Base-by-base conservation (phyloP, 305 asterid species). In the Galium porrigens region DNA sequence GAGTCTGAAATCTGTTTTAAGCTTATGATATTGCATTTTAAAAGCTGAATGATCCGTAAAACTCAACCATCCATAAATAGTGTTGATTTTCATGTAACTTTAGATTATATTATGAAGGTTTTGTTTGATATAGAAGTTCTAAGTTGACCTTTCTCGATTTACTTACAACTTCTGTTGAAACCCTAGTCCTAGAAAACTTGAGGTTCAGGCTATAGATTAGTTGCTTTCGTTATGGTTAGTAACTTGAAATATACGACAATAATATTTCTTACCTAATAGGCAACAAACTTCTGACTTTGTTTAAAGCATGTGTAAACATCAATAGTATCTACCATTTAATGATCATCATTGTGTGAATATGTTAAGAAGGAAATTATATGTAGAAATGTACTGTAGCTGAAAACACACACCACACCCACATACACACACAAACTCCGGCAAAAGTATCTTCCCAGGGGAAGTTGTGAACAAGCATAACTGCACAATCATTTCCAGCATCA, bases 271-370 rank as follows among this genome's bases (percentile, higher is more conserved):
- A 68, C 72, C 72, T 48, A 68, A 33, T 33, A n/a, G 60, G 57
- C 51, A 68, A 68, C 66, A 58, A 68, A 59, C 66, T 46, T 59
- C 66, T 68, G 61, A 68, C 72, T 58, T 59, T 42, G 17, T 18
- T 18, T 29, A 4, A 34, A 15, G 41, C 29, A 10, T 41, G 51
- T 22, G 54, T n/a, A 46, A 63, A 46, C 46, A 27, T 46, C 44
- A 25, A 39, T 18, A n/a, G 10, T 22, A 33, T 18, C 56, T 18
- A 5, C 56, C 27, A 51, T 51, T 17, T 51, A 17, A 51, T 18
- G 6, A 51, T 51, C 1, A 14, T 27, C 14, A 55, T 18, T n/a
- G 25, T 9, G 37, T 11, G 37, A 27, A 55, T 3, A 27, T 10
- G 18, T 53, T 6, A 1, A 53, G 27, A 17, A 1, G 29, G 39